Percentiles rank a stretch among this genome's conserved stretches.
phyloP scores from a whole-genome alignment of 345 rosid species.

The Bruguiera gymnorhiza region DNA sequence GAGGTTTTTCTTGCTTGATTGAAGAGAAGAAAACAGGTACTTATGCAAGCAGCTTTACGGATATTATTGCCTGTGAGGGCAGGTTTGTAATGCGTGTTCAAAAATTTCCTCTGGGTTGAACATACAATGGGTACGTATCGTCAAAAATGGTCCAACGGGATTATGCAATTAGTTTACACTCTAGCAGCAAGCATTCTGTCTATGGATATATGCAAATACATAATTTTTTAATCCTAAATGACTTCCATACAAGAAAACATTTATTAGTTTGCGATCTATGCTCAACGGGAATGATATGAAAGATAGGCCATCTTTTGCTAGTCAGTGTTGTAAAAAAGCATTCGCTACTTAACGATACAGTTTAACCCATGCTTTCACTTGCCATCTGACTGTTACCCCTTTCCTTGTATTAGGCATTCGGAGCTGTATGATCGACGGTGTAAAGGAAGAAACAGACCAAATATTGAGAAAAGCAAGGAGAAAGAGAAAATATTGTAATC shows the following conservation, averaged over 20 bases:
- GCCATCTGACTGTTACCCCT: constrained; percentile 1
- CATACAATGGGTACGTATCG: too few species aligned
- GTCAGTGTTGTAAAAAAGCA: not conserved
- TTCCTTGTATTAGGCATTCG: constrained; percentile 14
- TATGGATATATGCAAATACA: too few species aligned
- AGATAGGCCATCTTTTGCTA: too few species aligned
- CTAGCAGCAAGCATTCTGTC: too few species aligned
- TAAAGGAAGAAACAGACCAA: constrained; percentile 53
- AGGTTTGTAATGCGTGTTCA: not conserved
- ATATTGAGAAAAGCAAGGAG: constrained; percentile 79
- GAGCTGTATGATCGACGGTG: constrained; percentile 41
- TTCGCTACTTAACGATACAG: too few species aligned
- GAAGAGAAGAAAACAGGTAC: constrained; percentile 59
- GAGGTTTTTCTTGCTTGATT: constrained; percentile 71
- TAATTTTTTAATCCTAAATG: too few species aligned
- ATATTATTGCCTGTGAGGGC: constrained; percentile 2
- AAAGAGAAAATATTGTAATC: constrained; percentile 55
- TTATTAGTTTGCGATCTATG: too few species aligned
- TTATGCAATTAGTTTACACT: not conserved
- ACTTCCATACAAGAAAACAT: too few species aligned
- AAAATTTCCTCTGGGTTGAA: not conserved
- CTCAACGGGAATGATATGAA: too few species aligned
- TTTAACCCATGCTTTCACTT: not conserved
- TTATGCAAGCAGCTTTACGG: not conserved
- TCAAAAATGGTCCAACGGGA: not conserved